phyloP scores from a whole-genome alignment of 495 filamentous ascomycete species.

The Tuber microsphaerosporum region DNA sequence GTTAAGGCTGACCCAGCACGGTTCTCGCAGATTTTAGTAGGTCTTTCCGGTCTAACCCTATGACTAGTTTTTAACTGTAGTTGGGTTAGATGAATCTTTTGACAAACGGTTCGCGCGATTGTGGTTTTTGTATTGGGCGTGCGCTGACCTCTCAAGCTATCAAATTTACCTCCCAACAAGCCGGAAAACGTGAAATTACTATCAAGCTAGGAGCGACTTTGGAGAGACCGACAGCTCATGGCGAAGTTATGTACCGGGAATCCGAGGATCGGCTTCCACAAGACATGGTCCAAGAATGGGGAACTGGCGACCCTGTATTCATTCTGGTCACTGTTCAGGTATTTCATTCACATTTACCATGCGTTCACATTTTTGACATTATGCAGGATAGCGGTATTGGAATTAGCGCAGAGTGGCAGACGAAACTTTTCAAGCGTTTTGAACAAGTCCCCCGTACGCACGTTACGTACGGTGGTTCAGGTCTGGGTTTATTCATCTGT shows the following conservation, averaged over 20 bases:
- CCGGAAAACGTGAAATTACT: conserved; percentile 55
- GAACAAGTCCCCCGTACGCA: conserved; percentile 73
- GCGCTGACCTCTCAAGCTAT: conserved; percentile 67
- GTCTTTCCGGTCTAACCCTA: not conserved
- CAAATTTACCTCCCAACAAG: conserved; percentile 59
- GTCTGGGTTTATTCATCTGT: conserved; percentile 76
- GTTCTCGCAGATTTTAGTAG: conserved; percentile 38
- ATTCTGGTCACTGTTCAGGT: conserved; percentile 34
- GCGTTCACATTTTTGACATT: conserved; percentile 52
- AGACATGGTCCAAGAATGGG: conserved; percentile 27
- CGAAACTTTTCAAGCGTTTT: conserved; percentile 73
- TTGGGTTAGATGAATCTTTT: conserved; percentile 1
- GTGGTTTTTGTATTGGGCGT: conserved; percentile 14
- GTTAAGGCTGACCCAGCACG: conserved; percentile 36
- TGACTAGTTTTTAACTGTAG: not conserved
- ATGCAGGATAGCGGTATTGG: conserved; percentile 68
- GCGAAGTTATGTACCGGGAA: conserved; percentile 29
- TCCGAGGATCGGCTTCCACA: conserved; percentile 15
- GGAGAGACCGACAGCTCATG: conserved; percentile 47
- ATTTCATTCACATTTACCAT: conserved; percentile 44
- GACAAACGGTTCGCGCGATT: conserved; percentile 5
- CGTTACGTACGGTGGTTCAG: conserved; percentile 74
- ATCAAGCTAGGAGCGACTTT: conserved; percentile 63
- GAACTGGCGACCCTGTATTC: conserved; percentile 31
- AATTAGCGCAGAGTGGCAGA: conserved; percentile 65